These are phyloP conservation scores for Didymella arachidicola DNA, from an alignment of 2,329 filamentous ascomycete genomes.

Conservation along the genomic window DNA sequence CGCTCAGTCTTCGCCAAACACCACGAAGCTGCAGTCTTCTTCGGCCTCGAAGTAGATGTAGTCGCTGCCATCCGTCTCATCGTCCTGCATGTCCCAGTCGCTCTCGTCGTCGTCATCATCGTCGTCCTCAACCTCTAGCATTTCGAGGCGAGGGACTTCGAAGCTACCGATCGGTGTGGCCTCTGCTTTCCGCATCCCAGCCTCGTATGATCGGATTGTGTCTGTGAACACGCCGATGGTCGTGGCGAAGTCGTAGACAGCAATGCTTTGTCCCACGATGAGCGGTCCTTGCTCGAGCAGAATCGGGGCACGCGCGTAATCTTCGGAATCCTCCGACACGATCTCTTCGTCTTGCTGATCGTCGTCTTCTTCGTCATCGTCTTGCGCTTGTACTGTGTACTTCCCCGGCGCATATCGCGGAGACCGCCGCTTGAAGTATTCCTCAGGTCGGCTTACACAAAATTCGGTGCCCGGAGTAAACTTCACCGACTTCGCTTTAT, in stretches of 20 bases:
- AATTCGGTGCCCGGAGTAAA: slow-evolving; percentile 37
- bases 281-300: slow-evolving; percentile 9
- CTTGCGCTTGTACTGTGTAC: slow-evolving; percentile 22
- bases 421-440: slow-evolving; percentile 38
- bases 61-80: slow-evolving; percentile 22
- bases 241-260: slow-evolving; percentile 7
- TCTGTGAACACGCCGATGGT: slow-evolving; percentile 15
- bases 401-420: slow-evolving; percentile 43
- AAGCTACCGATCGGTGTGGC: slow-evolving; percentile 17
- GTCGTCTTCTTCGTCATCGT: slow-evolving; percentile 13
- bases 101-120: slow-evolving; percentile 27
- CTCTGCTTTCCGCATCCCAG: slow-evolving; percentile 8
- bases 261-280: slow-evolving; percentile 3
- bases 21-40: slow-evolving; percentile 32
- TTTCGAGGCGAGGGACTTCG: slow-evolving; percentile 1
- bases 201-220: slow-evolving; percentile 11
- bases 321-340: slow-evolving; percentile 33
- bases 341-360: slow-evolving; percentile 20
- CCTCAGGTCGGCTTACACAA: slow-evolving; percentile 29
- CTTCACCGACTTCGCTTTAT: slow-evolving; percentile 23
- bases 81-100: slow-evolving; percentile 37
- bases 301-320: slow-evolving; percentile 23
- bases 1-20: slow-evolving; percentile 34
- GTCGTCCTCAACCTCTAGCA: slow-evolving; percentile 9
- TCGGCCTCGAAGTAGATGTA: slow-evolving; percentile 29